A percentile compares a stretch with the other conserved stretches of the same genome.
phyloP scores from a whole-genome alignment of 129 eudicot species.

The Arctium minus region DNA sequence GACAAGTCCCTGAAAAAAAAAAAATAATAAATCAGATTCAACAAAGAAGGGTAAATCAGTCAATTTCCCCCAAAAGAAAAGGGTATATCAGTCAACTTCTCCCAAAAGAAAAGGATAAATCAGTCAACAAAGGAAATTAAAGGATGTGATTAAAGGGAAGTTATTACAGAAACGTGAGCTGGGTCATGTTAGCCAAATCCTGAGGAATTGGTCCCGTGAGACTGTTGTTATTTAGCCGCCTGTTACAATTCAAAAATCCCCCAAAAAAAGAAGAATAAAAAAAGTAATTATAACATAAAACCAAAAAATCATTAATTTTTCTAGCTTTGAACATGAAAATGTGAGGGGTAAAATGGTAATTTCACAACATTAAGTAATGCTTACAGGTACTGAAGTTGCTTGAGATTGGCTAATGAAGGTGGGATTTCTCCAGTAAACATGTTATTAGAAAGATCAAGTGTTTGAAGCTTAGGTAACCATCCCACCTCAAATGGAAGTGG shows the following conservation, averaged over 20 bases:
- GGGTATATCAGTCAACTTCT: conserved; percentile 7
- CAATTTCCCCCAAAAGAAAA: conserved; percentile 6
- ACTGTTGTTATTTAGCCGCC: conserved; percentile 91
- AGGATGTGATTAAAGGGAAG: conserved; percentile 10
- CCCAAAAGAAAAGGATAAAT: neutral
- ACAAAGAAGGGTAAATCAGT: conserved; percentile 13
- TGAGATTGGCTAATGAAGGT: conserved; percentile 64
- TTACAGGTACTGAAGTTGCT: conserved; percentile 70
- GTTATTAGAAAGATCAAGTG: conserved; percentile 85
- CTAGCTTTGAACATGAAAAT: neutral
- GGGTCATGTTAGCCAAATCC: conserved; percentile 82
- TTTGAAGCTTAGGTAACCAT: conserved; percentile 64
- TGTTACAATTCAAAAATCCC: conserved; percentile 32
- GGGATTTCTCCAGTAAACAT: conserved; percentile 71
- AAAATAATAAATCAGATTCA: conserved; percentile 5
- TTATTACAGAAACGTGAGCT: conserved; percentile 73
- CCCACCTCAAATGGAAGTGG: conserved; percentile 82
- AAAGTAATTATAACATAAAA: neutral
- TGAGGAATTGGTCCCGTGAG: conserved; percentile 78
- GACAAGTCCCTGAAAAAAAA: conserved; percentile 75
- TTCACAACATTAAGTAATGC: conserved; percentile 3
- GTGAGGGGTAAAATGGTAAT: conserved; percentile 7
- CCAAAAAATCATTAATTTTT: neutral
- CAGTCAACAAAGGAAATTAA: neutral
- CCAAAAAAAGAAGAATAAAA: neutral